A percentile compares a stretch with the other conserved stretches of the same genome.
Evolutionary conservation across 768 basidiomycete species (phyloP).

Genomic region (Gymnopilus junonius): DNA sequence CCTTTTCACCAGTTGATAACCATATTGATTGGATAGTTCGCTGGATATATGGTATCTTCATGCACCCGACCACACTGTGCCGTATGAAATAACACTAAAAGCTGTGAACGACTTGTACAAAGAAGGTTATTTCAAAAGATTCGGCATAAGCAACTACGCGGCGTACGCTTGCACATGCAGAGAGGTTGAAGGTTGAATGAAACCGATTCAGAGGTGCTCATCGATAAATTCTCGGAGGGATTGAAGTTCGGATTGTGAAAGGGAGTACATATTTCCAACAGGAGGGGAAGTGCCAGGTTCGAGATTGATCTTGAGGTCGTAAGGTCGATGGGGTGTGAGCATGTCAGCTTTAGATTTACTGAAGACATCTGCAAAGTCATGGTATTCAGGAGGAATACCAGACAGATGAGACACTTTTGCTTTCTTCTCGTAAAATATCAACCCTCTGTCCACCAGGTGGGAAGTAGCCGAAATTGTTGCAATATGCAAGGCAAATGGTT

Average conservation of each 20-base stretch:
- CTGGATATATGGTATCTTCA: slow-evolving; percentile 61
- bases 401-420: no score
- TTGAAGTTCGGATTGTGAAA: no score
- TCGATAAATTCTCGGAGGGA: no score
- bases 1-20: background rate
- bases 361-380: no score
- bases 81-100: slow-evolving; percentile 58
- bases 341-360: no score
- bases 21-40: slow-evolving; percentile 28
- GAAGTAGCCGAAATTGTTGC: slow-evolving; percentile 65
- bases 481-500: slow-evolving; percentile 59
- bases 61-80: slow-evolving; percentile 59
- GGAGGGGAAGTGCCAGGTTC: no score
- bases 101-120: slow-evolving; percentile 59
- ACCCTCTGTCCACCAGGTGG: slow-evolving; percentile 40
- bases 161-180: slow-evolving; percentile 42
- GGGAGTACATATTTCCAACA: no score
- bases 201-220: no score
- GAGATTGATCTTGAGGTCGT: no score
- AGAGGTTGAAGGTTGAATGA: no score
- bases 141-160: slow-evolving; percentile 66
- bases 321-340: no score
- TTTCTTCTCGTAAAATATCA: background rate
- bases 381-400: no score
- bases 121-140: slow-evolving; percentile 62